Base-by-base conservation (phyloP, 1,139 yeast species). In the Sugiyamaella paludigena region DNA sequence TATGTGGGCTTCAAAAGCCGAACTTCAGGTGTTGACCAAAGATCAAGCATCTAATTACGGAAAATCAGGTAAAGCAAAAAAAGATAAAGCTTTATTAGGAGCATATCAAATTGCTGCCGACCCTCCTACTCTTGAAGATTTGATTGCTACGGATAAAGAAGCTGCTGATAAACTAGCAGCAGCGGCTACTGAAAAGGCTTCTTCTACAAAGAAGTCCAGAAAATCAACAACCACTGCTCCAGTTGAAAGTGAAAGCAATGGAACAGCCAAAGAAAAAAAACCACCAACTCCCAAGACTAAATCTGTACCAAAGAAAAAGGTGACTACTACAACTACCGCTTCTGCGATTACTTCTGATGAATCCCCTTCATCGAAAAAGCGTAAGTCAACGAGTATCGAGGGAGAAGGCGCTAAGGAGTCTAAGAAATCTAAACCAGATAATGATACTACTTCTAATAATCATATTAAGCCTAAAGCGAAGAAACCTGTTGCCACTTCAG, bases 81-180 rank as follows among this genome's bases (percentile, higher is more conserved):
- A 62, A 45, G 78, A 77, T 45, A 58, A 62, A 43, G 51, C 65
- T 6, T 64, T 82, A 28, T 62, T 76, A 6, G 79, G 77, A 47
- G 83, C 87, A 1, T 84, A 79, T 30, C 68, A 73, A 76, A 75
- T 59, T 74, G 72, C 73, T 2, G 53, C 60, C 2, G 60, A 60
- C 19, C 66, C 67, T n/a, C 70, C 70, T 6, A 41, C 59, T n/a
- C 55, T 59, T 38, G 64, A 58, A 26, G 63, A 59, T 31, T 52
- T 59, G 45, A 52, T 30, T 4, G 48, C 42, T 7, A 45, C 47
- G 2, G 27, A 32, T 30, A 42, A 43, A 13, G 38, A 41, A 5
- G n/a, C 15, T 26, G 36, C 33, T 37, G 27, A 40, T 15, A 45
- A 36, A 28, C 33, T 35, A 12, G 45, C 29, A 12, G 13, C 29